These are phyloP conservation scores for Flaveria trinervia DNA, from an alignment of 129 eudicot genomes.

Conservation along the genomic window DNA sequence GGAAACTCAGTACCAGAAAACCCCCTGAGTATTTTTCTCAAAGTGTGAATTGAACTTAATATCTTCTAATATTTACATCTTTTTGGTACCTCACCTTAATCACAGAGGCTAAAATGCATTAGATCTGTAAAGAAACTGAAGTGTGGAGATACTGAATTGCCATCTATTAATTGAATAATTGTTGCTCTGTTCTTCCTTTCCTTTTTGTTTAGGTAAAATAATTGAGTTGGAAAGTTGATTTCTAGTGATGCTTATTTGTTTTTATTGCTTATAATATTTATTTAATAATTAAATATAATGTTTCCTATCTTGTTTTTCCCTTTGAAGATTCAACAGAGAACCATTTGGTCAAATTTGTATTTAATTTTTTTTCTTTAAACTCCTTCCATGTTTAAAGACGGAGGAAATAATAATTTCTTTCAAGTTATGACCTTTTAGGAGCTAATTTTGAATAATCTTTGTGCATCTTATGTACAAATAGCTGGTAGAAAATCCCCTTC, in stretches of 20 bases:
- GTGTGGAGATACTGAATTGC: too few species aligned
- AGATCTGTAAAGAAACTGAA: not conserved
- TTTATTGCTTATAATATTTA: not conserved
- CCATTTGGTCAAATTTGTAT: not conserved
- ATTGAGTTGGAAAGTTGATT: not conserved
- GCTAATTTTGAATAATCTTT: slow-evolving; percentile 14
- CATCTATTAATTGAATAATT: too few species aligned
- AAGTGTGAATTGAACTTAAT: too few species aligned
- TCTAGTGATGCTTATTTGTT: not conserved
- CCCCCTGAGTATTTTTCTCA: too few species aligned
- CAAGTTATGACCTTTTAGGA: slow-evolving; percentile 11
- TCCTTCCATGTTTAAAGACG: not conserved
- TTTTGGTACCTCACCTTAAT: too few species aligned
- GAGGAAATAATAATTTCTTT: not conserved
- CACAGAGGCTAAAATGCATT: not conserved
- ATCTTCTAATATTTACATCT: too few species aligned
- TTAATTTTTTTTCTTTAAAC: not conserved
- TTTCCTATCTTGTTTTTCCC: not conserved
- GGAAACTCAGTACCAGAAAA: too few species aligned
- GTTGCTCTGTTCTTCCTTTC: too few species aligned
- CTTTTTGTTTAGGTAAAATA: too few species aligned
- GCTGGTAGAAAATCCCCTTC: not conserved
- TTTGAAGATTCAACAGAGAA: slow-evolving; percentile 2
- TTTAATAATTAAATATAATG: not conserved
- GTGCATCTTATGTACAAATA: not conserved